Base-by-base conservation (phyloP, 1,284 basidiomycete species). In the Moesziomyces sp. region DNA sequence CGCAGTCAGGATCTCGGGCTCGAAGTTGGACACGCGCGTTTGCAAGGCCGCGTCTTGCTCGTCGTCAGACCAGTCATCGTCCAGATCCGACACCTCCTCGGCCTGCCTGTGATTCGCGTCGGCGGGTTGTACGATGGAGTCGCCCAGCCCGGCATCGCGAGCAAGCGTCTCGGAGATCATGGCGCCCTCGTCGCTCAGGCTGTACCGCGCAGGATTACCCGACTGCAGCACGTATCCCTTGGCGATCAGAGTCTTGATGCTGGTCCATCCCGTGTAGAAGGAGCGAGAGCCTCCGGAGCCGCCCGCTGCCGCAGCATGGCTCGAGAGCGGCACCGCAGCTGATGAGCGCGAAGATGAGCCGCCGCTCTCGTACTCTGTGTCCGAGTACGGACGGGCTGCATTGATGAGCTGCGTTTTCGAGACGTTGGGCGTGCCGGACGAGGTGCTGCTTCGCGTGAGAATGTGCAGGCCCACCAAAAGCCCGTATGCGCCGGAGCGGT, bases 1-100 rank as follows among this genome's bases (percentile, higher is more conserved):
- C 1, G 86, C 78, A 1, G 85, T 84, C 68, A 87, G 86, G 46
- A 84, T 64, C 53, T 86, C 83, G 21, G 86, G 86, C 26, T 83
- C 48, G 8, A 63, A 60, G 18, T 35, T 52, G 14, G 47, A 47
- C 4, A 62, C 47, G 5, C 56, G 52, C 19, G 47, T 46, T 18
- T 55, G 43, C 23, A 60, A 23, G 3, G 49, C 26, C 13, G 53
- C 58, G 35, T 58, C 61, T 42, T 47, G 49, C 18, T 69, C 71
- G 23, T 57, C 65, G 0, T 74, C 65, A 3, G 57, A 58, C 46
- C 53, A 60, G 24, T 65, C 54, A 7, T 61, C 56, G 16, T 50
- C 50, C 24, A 57, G 14, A 1, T 73, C 54, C 3, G 35, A 28
- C 18, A 43, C 52, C 5, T 35, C 49, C 13, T 16, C 33, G 3